phyloP scores from a whole-genome alignment of 148 eudicot species.

The Beta vulgaris region DNA sequence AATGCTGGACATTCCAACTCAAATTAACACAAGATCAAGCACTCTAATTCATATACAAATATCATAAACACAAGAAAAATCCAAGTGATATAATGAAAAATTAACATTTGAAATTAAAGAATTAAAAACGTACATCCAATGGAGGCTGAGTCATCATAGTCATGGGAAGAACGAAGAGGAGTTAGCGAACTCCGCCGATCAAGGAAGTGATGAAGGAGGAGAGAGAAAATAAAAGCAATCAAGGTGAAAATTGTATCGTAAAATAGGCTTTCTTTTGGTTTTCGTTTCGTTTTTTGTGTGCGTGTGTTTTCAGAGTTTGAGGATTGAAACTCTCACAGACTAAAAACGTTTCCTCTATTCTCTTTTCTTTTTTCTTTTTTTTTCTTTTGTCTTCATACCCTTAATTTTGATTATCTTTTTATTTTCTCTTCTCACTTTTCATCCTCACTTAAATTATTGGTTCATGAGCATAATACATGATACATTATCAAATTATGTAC shows the following conservation, averaged over 20 bases:
- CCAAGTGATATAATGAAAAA: not conserved
- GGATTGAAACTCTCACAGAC: no score
- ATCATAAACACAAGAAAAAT: conserved; percentile 4
- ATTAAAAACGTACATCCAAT: conserved; percentile 46
- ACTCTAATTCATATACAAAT: conserved; percentile 1
- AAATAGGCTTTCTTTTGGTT: no score
- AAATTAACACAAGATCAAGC: conserved; percentile 42
- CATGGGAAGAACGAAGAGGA: conserved; percentile 32
- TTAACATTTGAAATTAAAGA: conserved; percentile 6
- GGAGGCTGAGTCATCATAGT: conserved; percentile 72
- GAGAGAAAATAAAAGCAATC: conserved; percentile 1
- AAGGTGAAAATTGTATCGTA: not conserved
- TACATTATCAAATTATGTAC: no score
- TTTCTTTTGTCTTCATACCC: no score
- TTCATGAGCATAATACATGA: no score
- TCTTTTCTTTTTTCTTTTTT: no score
- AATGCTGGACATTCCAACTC: not conserved
- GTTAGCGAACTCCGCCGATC: not conserved
- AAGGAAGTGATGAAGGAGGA: conserved; percentile 10
- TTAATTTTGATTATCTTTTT: no score
- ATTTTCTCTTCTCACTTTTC: no score
- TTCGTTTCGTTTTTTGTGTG: no score
- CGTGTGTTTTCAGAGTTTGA: no score
- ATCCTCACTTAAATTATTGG: no score
- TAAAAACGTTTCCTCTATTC: no score